A percentile compares a stretch with the other conserved stretches of the same genome.
Conservation (phyloP, 257 asterid species). For the Solanum raphanifolium region DNA sequence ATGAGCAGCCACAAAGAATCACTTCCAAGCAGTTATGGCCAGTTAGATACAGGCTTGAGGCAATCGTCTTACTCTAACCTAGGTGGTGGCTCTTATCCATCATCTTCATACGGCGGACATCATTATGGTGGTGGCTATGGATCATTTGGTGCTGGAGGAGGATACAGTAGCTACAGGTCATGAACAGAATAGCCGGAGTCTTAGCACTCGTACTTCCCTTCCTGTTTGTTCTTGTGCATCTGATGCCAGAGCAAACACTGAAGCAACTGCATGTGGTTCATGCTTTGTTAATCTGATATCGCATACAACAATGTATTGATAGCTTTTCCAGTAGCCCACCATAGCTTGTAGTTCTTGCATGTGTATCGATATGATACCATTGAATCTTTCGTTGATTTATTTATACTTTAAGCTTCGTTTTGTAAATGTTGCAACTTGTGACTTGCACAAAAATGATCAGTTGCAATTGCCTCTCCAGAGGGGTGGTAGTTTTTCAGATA, state of each 20-base stretch:
- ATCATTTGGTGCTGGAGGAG: slow-evolving; percentile 51
- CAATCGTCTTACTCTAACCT: slow-evolving; percentile 40
- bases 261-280: neutral
- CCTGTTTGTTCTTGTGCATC: neutral
- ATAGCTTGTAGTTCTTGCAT: neutral
- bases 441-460: neutral
- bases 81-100: slow-evolving; percentile 40
- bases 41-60: slow-evolving; percentile 24
- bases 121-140: slow-evolving; percentile 52
- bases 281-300: neutral
- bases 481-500: neutral
- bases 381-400: neutral
- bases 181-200: slow-evolving; percentile 6
- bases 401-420: neutral
- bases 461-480: neutral
- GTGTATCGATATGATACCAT: neutral
- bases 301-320: neutral
- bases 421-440: neutral
- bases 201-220: neutral
- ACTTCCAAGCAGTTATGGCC: slow-evolving; percentile 9
- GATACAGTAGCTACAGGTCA: slow-evolving; percentile 49
- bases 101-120: slow-evolving; percentile 35
- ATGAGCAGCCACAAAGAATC: slow-evolving; percentile 5
- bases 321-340: neutral
- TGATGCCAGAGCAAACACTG: neutral